Base-by-base conservation (phyloP, 169 alveolate species). In the Plasmodium knowlesi region DNA sequence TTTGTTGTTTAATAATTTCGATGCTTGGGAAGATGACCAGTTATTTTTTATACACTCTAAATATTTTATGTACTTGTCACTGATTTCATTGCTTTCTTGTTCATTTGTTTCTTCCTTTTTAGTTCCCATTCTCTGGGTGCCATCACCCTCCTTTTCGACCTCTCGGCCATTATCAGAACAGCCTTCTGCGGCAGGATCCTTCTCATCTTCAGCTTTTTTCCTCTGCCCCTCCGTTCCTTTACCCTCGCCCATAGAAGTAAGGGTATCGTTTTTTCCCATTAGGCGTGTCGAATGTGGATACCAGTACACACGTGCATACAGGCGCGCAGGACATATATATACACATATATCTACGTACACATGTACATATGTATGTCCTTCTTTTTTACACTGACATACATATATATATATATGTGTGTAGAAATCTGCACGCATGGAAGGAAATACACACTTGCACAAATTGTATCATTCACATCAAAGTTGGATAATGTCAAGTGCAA, bases 1-100 rank as follows among this genome's bases (percentile, higher is more conserved):
- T 41, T 94, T 96, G 53, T 93, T 92, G 84, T 96, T 95, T 34
- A 96, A 93, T 85, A 96, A 92, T 74, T 96, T 92, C 2, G 98
- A 96, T n/a, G 98, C 98, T 54, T 96, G 97, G 39, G 97, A 96
- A 71, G 97, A 96, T 37, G 97, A 96, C 98, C 98, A 96, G 61
- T 95, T 95, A 79, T 95, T 95, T 76, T 95, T 95, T 43, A 95
- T 95, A 74, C 95, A 88, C 72, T 95, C 96, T 19, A 95, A 82
- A 76, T 95, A 95, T 92, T 73, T 88, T 71, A 88, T 88, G 82
- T 88, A 88, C 34, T 73, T 88, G 53, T 88, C 94, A 50, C 94
- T 88, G 80, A 88, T 88, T 34, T 88, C 94, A 78, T 88, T 88
- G 71, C 32, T 61, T 88, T 78, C 89, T 32, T 79, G 74, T 79